These are phyloP conservation scores for Daldinia sp. DNA, from an alignment of 2,329 filamentous ascomycete species.

Conservation along the genomic window DNA sequence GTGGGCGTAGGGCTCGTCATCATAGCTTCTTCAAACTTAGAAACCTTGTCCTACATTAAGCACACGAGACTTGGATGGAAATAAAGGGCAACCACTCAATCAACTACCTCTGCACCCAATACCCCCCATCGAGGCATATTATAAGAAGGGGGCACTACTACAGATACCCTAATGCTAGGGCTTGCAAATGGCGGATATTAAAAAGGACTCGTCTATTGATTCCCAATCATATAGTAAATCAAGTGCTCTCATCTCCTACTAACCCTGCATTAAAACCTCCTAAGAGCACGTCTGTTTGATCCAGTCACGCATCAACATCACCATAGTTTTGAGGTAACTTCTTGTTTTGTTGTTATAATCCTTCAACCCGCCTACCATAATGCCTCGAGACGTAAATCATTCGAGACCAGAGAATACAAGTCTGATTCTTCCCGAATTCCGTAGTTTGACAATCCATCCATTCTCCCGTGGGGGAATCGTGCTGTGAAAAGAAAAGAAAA, in stretches of 20 bases:
- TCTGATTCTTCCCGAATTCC: constrained; percentile 27
- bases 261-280: constrained; percentile 28
- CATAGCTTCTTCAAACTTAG: not conserved
- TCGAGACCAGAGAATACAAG: constrained; percentile 21
- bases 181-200: constrained; percentile 15
- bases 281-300: constrained; percentile 18
- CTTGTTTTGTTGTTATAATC: constrained; percentile 19
- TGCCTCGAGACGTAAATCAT: constrained; percentile 24
- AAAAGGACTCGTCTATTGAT: constrained; percentile 16
- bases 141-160: not conserved
- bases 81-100: not conserved
- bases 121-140: not conserved
- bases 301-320: constrained; percentile 19
- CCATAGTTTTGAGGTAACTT: constrained; percentile 5
- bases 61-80: not conserved
- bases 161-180: not conserved
- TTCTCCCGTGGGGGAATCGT: constrained; percentile 45
- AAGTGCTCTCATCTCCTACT: constrained; percentile 9
- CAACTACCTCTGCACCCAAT: not conserved
- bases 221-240: constrained; percentile 15
- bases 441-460: constrained; percentile 37
- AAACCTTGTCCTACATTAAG: not conserved
- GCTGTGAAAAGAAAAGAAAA: constrained; percentile 36
- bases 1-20: too few species aligned
- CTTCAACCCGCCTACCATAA: constrained; percentile 22